phyloP scores from a whole-genome alignment of 2,329 filamentous ascomycete genomes.

The Alternaria burnsii region DNA sequence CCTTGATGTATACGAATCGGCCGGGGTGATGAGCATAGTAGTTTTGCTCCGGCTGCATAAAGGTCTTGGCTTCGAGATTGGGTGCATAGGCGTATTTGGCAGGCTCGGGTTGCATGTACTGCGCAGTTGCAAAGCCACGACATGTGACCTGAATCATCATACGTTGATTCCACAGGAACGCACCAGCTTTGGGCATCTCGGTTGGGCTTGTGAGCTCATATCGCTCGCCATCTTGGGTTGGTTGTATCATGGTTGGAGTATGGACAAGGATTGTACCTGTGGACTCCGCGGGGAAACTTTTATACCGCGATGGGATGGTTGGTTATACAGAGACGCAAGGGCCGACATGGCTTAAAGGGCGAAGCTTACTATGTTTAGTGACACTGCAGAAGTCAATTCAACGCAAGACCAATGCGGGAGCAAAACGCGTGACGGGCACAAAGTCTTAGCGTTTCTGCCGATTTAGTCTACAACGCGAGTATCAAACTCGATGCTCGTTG shows the following conservation, averaged over 20 bases:
- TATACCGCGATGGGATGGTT: slow-evolving; percentile 30
- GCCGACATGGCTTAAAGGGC: slow-evolving; percentile 32
- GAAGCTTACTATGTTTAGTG: slow-evolving; percentile 43
- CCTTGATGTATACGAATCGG: slow-evolving; percentile 67
- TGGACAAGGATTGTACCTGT: slow-evolving; percentile 12
- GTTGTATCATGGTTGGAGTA: slow-evolving; percentile 43
- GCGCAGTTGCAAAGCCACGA: slow-evolving; percentile 66
- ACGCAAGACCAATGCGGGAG: slow-evolving; percentile 17
- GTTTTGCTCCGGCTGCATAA: slow-evolving; percentile 69
- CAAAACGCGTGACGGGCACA: slow-evolving; percentile 18
- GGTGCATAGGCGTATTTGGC: slow-evolving; percentile 68
- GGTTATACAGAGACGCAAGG: slow-evolving; percentile 32
- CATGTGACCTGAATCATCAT: slow-evolving; percentile 70
- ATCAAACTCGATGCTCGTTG: slow-evolving; percentile 9
- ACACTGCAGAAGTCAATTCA: slow-evolving; percentile 21
- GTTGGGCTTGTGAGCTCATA: slow-evolving; percentile 66
- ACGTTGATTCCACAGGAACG: slow-evolving; percentile 67
- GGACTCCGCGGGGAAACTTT: slow-evolving; percentile 21
- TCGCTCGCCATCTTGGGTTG: slow-evolving; percentile 60
- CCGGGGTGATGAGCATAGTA: slow-evolving; percentile 68
- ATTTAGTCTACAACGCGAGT: slow-evolving; percentile 11
- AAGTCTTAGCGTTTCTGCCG: slow-evolving; percentile 15
- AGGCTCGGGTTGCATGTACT: slow-evolving; percentile 69
- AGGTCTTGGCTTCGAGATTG: slow-evolving; percentile 66
- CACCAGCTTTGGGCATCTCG: slow-evolving; percentile 64